Evolutionary conservation across 495 filamentous ascomycete species (phyloP).

Genomic region (Hypomontagnella submonticulosa): DNA sequence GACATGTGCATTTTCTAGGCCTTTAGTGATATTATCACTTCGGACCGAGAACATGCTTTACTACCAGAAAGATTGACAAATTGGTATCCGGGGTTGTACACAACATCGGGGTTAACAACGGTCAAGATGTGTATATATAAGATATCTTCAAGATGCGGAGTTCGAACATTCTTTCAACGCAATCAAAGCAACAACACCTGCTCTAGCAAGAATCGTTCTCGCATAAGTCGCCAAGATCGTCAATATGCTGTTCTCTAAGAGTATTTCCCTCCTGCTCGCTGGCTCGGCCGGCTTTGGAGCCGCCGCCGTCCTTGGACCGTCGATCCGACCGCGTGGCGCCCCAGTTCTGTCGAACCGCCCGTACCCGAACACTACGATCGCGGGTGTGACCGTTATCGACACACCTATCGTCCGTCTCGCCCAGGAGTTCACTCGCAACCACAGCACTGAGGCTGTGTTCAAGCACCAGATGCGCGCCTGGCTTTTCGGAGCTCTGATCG

Average conservation of each 20-base stretch:
- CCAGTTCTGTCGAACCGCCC: conserved; percentile 21
- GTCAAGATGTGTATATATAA: too few species aligned
- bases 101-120: too few species aligned
- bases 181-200: conserved; percentile 9
- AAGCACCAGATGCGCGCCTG: conserved; percentile 59
- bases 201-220: conserved; percentile 13
- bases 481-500: conserved; percentile 54
- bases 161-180: background rate
- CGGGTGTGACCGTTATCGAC: conserved; percentile 54
- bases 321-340: conserved; percentile 1
- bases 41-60: conserved; percentile 1
- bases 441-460: conserved; percentile 50
- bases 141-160: too few species aligned
- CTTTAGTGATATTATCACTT: background rate
- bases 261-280: conserved; percentile 22
- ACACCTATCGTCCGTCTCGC: conserved; percentile 54
- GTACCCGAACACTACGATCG: conserved; percentile 38
- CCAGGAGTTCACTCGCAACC: conserved; percentile 51
- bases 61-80: background rate
- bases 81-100: background rate
- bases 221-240: conserved; percentile 5
- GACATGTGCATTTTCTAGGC: conserved; percentile 6
- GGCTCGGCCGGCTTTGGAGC: conserved; percentile 15
- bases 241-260: conserved; percentile 38
- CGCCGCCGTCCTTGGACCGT: conserved; percentile 7